Evolutionary conservation across 371 early-diverging fungal genomes (phyloP), one percentile per base, ranked within the genome.

Genomic region (Mortierella sp.): DNA sequence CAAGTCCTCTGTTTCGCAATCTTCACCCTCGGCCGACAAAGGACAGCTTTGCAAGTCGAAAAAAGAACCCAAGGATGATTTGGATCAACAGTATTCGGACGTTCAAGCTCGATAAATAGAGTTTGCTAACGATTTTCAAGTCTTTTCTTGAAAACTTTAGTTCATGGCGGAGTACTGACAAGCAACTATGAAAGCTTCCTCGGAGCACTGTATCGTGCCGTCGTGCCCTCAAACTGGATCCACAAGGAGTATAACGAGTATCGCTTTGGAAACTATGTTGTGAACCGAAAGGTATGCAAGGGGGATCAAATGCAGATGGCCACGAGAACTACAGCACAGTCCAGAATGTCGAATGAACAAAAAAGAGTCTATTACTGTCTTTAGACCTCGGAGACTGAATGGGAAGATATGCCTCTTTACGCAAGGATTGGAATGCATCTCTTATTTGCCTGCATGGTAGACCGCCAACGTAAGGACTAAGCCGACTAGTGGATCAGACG

Each of bases 381-480:
- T 4, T 53, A 53, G 53, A 53, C 53, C 21, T 53, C 23, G 21
- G 77, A 75, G 59, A 75, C 69, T 51, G 73, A 80, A n/a, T 83
- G 81, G 67, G 84, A 83, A 72, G 84, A 81, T 43, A 81, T 81
- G 84, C 84, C 84, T 11, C 70, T 83, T 28, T 80, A 80, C 60
- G 80, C 84, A 1, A 81, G 84, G 29, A 74, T 83, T 55, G 84
- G 84, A 19, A 83, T 83, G 84, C 84, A 83, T 30, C 43, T 83
- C 19, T 44, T 83, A 4, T 83, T 83, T 69, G 72, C 70, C 19
- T 77, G 77, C n/a, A 76, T 77, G 29, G 70, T 75, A 43, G 64
- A 69, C 59, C 77, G 70, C 18, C 80, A 70, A 59, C 52, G 83
- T 80, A 68, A 50, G 30, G 19, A 23, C 23, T 53, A 1, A 3